Base-by-base conservation (phyloP, 1,284 basidiomycete genomes). In the Tilletia walkeri region DNA sequence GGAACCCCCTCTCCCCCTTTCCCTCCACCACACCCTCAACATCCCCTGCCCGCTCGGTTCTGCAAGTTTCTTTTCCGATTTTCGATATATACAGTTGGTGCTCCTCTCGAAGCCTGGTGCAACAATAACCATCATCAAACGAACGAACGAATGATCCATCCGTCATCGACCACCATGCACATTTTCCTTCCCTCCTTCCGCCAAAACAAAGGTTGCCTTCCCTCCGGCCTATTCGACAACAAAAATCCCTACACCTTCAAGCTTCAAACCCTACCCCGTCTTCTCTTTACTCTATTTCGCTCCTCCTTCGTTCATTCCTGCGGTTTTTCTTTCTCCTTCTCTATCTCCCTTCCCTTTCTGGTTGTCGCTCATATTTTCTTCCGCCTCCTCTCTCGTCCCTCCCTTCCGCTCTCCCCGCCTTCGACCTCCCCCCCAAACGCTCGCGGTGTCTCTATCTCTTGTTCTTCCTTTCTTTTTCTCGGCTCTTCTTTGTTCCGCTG, bases 241-340 rank as follows among this genome's bases (percentile, higher is more conserved):
- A 18, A 30, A 30, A 30, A 65, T 65, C 38, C 59, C 38, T 39
- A 5, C 16, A 65, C 38, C n/a, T 16, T n/a, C n/a, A n/a, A n/a
- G n/a, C n/a, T n/a, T 1, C 38, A n/a, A n/a, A n/a, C 45, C 20
- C 16, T n/a, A 65, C 45, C 61, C 61, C 16, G 41, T 66, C 49
- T 48, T 30, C 45, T 30, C 39, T 20, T 39, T 39, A 30, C 49
- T 47, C 65, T 66, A 39, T 41, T 47, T 66, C 30, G 45, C n/a
- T 66, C 65, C 36, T 39, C 49, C 24, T 66, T 45, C 41, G 41
- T 45, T 45, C 41, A 45, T 45, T 45, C 41, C 41, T 45, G 41
- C 41, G 41, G 41, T 45, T 45, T 45, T 45, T 45, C 41, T 45
- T 45, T 3, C 65, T 41, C 20, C 49, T 16, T 41, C 49, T 30